Evolutionary conservation across 148 eudicot species (phyloP).

Genomic region (Chenopodium berlandieri): DNA sequence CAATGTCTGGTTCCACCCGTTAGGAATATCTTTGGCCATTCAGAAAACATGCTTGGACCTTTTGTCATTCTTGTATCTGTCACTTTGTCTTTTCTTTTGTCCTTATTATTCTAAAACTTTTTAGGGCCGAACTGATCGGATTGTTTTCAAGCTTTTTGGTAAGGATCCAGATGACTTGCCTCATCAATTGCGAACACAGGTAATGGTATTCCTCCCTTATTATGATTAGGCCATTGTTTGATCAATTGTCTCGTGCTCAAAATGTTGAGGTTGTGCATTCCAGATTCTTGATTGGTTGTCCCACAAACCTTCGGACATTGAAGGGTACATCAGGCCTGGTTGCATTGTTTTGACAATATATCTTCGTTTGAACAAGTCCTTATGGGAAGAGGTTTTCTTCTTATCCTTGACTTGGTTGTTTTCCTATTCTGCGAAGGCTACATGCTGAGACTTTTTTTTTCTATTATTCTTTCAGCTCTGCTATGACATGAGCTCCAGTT

Average conservation of each 20-base stretch:
- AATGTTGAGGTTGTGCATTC: conserved; percentile 5
- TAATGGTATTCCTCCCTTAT: conserved; percentile 24
- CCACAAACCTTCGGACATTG: conserved; percentile 83
- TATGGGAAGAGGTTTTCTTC: conserved; percentile 81
- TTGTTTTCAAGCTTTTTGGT: conserved; percentile 88
- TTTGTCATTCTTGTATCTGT: not conserved
- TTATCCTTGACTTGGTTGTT: conserved; percentile 5
- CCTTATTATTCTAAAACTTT: conserved; percentile 11
- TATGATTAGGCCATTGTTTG: not conserved
- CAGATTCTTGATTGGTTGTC: conserved; percentile 96
- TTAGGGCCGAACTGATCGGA: conserved; percentile 88
- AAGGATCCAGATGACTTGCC: conserved; percentile 91
- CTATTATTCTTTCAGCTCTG: conserved; percentile 54
- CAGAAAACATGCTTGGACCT: not conserved
- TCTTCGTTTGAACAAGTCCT: conserved; percentile 57
- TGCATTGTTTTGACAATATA: conserved; percentile 82
- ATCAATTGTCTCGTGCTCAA: not conserved
- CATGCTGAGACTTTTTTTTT: conserved; percentile 5
- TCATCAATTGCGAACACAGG: conserved; percentile 66
- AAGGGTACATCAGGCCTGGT: conserved; percentile 95
- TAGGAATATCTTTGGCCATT: not conserved
- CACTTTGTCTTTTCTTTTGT: not conserved
- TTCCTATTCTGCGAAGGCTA: not conserved
- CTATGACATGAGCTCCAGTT: conserved; percentile 54
- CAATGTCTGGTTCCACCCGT: no score